These are phyloP conservation scores for Chrysoporthe cubensis DNA, from an alignment of 2,329 filamentous ascomycete species.

Conservation along the genomic window DNA sequence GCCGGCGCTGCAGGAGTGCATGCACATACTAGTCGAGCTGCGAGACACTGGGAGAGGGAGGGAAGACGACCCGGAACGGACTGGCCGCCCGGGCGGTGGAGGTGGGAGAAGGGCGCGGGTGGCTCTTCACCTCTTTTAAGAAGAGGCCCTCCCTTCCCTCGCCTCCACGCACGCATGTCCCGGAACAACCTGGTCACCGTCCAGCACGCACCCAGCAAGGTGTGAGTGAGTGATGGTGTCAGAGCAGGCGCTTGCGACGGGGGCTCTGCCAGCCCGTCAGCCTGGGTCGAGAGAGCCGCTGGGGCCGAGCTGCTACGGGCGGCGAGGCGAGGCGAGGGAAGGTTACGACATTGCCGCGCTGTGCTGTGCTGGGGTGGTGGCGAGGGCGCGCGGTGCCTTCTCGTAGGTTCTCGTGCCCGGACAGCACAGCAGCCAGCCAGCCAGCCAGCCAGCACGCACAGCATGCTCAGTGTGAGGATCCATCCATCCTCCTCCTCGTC, in stretches of 20 bases:
- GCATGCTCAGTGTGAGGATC: not conserved
- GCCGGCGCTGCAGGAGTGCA: conserved; percentile 17
- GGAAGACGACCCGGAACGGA: not conserved
- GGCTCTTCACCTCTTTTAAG: conserved; percentile 5
- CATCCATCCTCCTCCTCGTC: too few relatives aligned
- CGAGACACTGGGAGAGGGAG: conserved; percentile 3
- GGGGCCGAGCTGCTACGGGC: not conserved
- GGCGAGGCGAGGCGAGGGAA: not conserved
- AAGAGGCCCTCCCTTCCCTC: not conserved
- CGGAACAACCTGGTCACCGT: too few relatives aligned
- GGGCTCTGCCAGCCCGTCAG: conserved; percentile 6
- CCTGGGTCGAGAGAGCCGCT: not conserved
- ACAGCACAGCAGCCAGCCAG: not conserved
- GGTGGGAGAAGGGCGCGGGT: not conserved
- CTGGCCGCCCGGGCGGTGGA: not conserved
- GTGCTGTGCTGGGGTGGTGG: not conserved
- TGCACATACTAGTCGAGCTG: conserved; percentile 18
- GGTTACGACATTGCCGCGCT: not conserved
- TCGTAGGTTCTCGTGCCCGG: not conserved
- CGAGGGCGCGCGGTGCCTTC: not conserved
- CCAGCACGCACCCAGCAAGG: too few relatives aligned
- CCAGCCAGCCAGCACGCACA: not conserved
- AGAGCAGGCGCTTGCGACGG: not conserved
- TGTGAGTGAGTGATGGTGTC: not conserved
- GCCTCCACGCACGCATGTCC: too few relatives aligned